Evolutionary conservation across 441 rosid species (phyloP).

Genomic region (Syzygium malaccense): DNA sequence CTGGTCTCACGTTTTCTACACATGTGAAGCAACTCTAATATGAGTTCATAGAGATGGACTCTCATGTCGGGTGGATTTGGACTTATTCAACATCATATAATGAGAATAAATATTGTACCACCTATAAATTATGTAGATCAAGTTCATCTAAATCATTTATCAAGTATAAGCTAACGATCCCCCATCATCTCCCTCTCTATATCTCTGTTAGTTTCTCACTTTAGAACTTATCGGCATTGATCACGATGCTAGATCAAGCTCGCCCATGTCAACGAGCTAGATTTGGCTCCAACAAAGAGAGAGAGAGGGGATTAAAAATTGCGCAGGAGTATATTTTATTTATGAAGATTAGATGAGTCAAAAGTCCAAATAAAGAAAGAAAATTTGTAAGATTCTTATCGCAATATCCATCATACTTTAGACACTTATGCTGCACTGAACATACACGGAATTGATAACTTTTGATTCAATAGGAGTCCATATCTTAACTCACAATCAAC

Average conservation of each 20-base stretch:
- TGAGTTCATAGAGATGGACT: neutral
- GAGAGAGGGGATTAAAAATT: too few species aligned
- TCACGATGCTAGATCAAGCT: neutral
- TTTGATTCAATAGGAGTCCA: neutral
- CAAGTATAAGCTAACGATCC: neutral
- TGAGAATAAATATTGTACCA: neutral
- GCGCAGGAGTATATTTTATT: neutral
- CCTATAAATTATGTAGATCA: neutral
- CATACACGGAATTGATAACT: neutral
- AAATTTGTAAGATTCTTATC: neutral
- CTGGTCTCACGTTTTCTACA: neutral
- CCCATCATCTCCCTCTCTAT: too few species aligned
- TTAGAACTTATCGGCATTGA: neutral
- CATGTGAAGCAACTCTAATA: neutral
- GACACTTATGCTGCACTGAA: neutral
- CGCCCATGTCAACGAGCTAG: neutral
- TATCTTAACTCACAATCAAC: neutral
- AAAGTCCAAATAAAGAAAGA: neutral
- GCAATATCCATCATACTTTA: neutral
- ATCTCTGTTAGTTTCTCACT: too few species aligned
- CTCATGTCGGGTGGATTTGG: neutral
- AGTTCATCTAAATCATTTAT: neutral
- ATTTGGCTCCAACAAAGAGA: neutral
- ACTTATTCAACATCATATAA: neutral
- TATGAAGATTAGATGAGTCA: neutral